Percentiles rank a stretch among this genome's conserved stretches.
phyloP scores from a whole-genome alignment of 495 filamentous ascomycete species.

The Podospora conica region DNA sequence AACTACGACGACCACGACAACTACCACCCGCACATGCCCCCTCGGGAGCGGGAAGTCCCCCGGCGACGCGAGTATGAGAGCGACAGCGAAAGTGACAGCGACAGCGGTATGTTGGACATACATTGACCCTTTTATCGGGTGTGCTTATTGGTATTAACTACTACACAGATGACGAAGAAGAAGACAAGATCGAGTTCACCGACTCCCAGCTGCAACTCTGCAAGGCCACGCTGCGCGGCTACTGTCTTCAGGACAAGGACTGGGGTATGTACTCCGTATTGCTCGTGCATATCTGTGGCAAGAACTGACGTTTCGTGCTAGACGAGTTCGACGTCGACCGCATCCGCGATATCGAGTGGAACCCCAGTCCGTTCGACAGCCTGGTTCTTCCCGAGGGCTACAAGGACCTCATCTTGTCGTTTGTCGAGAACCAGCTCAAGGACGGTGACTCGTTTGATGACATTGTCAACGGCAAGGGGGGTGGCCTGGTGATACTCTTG shows the following conservation, averaged over 20 bases:
- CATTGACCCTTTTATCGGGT: neutral
- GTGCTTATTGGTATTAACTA: neutral
- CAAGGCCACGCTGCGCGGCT: constrained; percentile 25
- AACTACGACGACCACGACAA: neutral
- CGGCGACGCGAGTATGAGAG: neutral
- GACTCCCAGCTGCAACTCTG: constrained; percentile 24
- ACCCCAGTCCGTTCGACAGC: constrained; percentile 44
- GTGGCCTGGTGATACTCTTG: constrained; percentile 26
- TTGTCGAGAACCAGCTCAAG: constrained; percentile 34
- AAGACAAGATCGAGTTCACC: neutral
- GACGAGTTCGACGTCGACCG: constrained; percentile 25
- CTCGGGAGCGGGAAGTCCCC: neutral
- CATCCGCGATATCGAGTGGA: constrained; percentile 37
- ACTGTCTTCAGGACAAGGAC: constrained; percentile 28
- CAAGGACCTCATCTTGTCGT: constrained; percentile 44
- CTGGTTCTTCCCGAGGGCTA: constrained; percentile 43
- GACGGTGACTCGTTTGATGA: constrained; percentile 30
- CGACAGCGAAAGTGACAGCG: neutral
- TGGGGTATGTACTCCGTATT: constrained; percentile 20
- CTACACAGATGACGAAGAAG: neutral
- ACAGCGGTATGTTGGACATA: neutral
- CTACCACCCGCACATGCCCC: neutral
- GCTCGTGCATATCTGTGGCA: neutral
- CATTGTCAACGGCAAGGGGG: constrained; percentile 42
- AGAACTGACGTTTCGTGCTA: constrained; percentile 5